A percentile compares a stretch with the other conserved stretches of the same genome.
These are phyloP conservation scores for Penicillium brasilianum DNA, from an alignment of 2,329 filamentous ascomycete species.

Conservation along the genomic window DNA sequence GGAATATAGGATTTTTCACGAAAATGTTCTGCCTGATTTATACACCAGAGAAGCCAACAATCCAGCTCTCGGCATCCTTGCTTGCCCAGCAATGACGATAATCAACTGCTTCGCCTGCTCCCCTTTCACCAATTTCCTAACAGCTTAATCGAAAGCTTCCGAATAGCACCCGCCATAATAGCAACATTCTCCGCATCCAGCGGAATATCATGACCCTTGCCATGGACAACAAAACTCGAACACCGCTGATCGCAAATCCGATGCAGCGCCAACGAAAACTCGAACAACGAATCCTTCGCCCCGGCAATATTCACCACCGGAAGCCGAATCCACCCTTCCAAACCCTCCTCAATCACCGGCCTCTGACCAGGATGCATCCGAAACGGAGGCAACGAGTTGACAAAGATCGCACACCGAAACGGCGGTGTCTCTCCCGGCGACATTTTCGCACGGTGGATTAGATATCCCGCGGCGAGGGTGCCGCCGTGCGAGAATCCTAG, in stretches of 20 bases:
- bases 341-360: slow-evolving; percentile 29
- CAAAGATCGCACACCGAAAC: slow-evolving; percentile 43
- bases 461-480: slow-evolving; percentile 37
- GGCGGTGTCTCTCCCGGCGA: slow-evolving; percentile 27
- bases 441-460: slow-evolving; percentile 37
- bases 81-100: background rate
- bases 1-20: background rate
- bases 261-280: slow-evolving; percentile 34
- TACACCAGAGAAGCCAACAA: background rate
- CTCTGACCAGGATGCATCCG: slow-evolving; percentile 32
- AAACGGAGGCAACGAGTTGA: slow-evolving; percentile 40
- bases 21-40: background rate
- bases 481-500: slow-evolving; percentile 45
- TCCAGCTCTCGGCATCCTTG: background rate
- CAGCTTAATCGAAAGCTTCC: slow-evolving; percentile 24
- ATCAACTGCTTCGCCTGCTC: background rate
- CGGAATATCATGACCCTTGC: slow-evolving; percentile 36
- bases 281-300: slow-evolving; percentile 31
- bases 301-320: slow-evolving; percentile 35
- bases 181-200: slow-evolving; percentile 32
- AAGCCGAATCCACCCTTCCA: slow-evolving; percentile 34
- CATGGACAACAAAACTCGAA: slow-evolving; percentile 34
- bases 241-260: slow-evolving; percentile 27
- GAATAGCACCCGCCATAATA: slow-evolving; percentile 31
- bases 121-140: slow-evolving; percentile 20